phyloP scores from a whole-genome alignment of 352 stramenopile species.

The Pythium coloratum region DNA sequence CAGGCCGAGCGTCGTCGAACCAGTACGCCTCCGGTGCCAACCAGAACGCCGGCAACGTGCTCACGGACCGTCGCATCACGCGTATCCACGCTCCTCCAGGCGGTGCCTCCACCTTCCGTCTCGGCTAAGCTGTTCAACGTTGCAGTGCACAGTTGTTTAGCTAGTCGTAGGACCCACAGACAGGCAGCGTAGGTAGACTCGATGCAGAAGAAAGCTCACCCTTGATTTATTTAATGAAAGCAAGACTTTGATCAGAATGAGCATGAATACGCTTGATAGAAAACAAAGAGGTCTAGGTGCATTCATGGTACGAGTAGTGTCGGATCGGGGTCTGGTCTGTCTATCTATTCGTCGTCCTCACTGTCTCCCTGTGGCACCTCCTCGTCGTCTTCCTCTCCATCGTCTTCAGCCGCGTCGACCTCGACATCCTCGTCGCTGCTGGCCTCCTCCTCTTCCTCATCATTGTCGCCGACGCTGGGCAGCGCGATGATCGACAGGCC shows the following conservation, averaged over 20 bases:
- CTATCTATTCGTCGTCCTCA: slow-evolving; percentile 32
- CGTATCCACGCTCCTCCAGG: slow-evolving; percentile 88
- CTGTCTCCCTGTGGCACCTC: slow-evolving; percentile 9
- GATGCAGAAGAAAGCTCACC: slow-evolving; percentile 2
- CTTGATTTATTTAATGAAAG: slow-evolving; percentile 20
- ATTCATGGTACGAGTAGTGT: slow-evolving; percentile 2
- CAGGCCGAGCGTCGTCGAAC: slow-evolving; percentile 67
- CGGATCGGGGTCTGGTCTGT: neutral
- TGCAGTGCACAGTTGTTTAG: neutral
- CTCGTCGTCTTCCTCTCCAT: slow-evolving; percentile 8
- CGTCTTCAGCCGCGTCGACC: slow-evolving; percentile 28
- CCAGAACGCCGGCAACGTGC: slow-evolving; percentile 89
- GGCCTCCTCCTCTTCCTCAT: slow-evolving; percentile 18
- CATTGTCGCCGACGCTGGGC: slow-evolving; percentile 51
- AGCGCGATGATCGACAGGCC: slow-evolving; percentile 89
- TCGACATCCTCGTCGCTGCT: slow-evolving; percentile 23
- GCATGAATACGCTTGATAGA: neutral
- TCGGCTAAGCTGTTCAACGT: slow-evolving; percentile 44
- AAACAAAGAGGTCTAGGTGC: slow-evolving; percentile 1
- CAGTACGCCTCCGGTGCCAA: slow-evolving; percentile 79
- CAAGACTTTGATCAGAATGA: neutral
- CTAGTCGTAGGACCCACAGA: neutral
- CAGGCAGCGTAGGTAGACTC: neutral
- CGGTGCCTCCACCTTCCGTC: slow-evolving; percentile 77
- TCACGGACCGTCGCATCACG: slow-evolving; percentile 89